Conservation (phyloP, 108 stramenopile species). For the Cylindrotheca closterium region DNA sequence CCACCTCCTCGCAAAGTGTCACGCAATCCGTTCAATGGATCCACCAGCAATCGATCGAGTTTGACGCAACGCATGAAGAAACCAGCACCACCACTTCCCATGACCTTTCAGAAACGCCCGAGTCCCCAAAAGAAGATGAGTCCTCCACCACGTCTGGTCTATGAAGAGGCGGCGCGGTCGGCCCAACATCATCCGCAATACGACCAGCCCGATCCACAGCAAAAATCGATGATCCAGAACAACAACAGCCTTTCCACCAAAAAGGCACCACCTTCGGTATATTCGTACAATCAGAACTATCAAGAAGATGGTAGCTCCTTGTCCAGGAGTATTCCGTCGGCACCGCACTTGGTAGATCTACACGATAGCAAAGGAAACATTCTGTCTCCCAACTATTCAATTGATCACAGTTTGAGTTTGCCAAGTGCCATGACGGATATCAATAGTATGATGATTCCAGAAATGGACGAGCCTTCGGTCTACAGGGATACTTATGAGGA, state of each 20-base stretch:
- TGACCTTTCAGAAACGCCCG: not conserved
- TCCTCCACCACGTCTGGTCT: not conserved
- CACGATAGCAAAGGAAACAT: no score
- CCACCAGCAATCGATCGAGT: not conserved
- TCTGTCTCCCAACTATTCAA: no score
- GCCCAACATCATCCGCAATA: not conserved
- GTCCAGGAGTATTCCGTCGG: not conserved
- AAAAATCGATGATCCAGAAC: not conserved
- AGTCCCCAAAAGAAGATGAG: not conserved
- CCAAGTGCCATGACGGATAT: not conserved
- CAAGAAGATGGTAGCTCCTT: not conserved
- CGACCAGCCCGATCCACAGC: not conserved
- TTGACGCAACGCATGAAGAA: not conserved
- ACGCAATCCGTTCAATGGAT: not conserved
- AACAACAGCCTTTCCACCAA: not conserved
- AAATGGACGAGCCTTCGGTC: no score
- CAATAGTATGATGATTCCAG: not conserved
- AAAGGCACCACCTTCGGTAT: not conserved
- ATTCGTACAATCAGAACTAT: not conserved
- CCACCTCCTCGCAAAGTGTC: not conserved
- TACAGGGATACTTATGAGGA: no score
- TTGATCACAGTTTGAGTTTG: no score
- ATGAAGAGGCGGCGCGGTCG: not conserved
- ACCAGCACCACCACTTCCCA: not conserved
- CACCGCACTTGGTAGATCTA: not conserved